Evolutionary conservation across 352 stramenopile genomes (phyloP), one percentile per base, ranked within the genome.

Genomic region (Globisporangium lucens): DNA sequence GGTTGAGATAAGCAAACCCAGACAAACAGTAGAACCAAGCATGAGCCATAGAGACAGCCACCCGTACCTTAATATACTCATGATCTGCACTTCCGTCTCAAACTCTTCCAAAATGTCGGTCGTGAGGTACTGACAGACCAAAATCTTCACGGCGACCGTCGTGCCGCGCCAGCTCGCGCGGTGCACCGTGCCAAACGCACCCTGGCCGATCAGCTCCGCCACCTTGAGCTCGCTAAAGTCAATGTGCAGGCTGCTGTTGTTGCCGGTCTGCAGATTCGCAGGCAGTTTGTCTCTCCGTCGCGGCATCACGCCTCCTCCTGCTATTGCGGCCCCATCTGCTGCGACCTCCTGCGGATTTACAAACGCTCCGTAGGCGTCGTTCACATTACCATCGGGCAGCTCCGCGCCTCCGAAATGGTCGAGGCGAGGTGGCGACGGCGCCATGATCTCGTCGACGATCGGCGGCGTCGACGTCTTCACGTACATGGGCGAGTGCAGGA

Each of bases 21-120:
- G 36, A 20, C 10, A 33, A 61, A 47, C n/a, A 30, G 4, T 15
- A 64, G 36, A 6, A 1, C 41, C 20, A 17, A 38, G 52, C 36
- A 68, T 35, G 7, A 65, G 13, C 43, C 24, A 20, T 9, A 63
- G 17, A 33, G 30, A 33, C 30, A 33, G 30, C 30, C 30, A 33
- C 30, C 30, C 74, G 46, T 78, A 95, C 87, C 87, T 77, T 67
- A 95, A 72, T 52, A 95, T 93, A 73, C 85, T 95, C 87, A 95
- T 95, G 73, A 95, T 93, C 78, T 95, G 84, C 65, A 95, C 87
- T 71, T 95, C 87, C 1, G 87, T 90, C 65, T 94, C 87, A 53
- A 95, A 95, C 59, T 95, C 87, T 74, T 93, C 86, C 46, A 95
- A 67, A 36, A 95, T 90, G 56, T 95, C 88, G n/a, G 77, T 73